phyloP scores from a whole-genome alignment of 2,329 filamentous ascomycete genomes.

The Pseudofabraea citricarpa region DNA sequence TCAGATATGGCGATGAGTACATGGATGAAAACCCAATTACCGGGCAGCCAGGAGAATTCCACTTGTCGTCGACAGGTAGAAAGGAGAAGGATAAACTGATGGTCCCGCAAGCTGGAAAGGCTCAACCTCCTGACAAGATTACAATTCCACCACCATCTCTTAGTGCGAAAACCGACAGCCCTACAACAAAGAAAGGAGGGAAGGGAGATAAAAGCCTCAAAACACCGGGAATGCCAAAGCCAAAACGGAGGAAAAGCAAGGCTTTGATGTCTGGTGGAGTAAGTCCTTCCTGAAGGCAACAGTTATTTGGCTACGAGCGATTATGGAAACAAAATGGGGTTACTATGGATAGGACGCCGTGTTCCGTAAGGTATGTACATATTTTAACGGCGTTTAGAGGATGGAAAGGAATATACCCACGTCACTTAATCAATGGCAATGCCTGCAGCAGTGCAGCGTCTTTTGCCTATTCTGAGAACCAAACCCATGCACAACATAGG shows the following conservation, averaged over 20 bases:
- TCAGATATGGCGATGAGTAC: conserved; percentile 58
- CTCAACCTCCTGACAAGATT: conserved; percentile 11
- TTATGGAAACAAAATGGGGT: too few species aligned
- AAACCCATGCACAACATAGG: too few species aligned
- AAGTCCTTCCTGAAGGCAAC: conserved; percentile 19
- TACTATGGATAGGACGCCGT: too few species aligned
- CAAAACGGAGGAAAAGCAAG: conserved; percentile 34
- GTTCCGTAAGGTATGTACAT: too few species aligned
- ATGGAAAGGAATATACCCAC: too few species aligned
- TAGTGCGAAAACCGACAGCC: conserved; percentile 22
- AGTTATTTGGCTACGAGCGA: too few species aligned
- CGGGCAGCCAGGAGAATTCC: conserved; percentile 60
- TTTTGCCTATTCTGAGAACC: too few species aligned
- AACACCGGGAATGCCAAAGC: conserved; percentile 28
- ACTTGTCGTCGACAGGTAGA: conserved; percentile 56
- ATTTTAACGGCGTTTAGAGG: too few species aligned
- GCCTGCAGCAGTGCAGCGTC: too few species aligned
- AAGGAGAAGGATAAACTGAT: conserved; percentile 24
- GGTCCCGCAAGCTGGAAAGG: conserved; percentile 11
- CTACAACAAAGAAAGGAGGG: conserved; percentile 20
- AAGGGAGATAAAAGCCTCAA: conserved; percentile 27
- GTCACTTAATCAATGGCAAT: too few species aligned
- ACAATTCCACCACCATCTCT: conserved; percentile 12
- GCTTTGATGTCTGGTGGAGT: conserved; percentile 11
- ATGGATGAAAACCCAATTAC: conserved; percentile 66